These are phyloP conservation scores for Coemansia sp. DNA, from an alignment of 192 early-diverging fungal genomes.

Conservation along the genomic window DNA sequence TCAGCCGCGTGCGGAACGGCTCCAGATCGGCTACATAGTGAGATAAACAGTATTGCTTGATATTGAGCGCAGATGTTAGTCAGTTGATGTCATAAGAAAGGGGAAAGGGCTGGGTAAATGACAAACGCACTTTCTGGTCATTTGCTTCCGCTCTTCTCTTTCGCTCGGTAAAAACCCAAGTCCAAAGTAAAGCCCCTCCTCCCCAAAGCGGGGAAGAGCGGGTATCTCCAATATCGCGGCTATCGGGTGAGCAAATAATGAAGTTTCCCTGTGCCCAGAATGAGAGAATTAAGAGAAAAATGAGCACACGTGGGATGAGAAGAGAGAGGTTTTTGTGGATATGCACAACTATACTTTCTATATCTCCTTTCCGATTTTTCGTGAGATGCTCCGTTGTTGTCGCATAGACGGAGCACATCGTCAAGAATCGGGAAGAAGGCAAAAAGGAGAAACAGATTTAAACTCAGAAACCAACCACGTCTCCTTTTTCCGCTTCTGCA, in stretches of 20 bases:
- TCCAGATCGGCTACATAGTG: conserved; percentile 58
- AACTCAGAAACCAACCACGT: too few species aligned
- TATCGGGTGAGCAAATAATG: not conserved
- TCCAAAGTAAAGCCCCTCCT: not conserved
- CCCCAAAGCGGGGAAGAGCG: not conserved
- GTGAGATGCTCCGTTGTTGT: too few species aligned
- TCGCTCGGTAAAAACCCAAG: not conserved
- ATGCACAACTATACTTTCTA: too few species aligned
- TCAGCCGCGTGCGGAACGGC: conserved; percentile 62
- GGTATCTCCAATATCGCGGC: not conserved
- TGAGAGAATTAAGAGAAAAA: not conserved
- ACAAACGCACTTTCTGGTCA: not conserved
- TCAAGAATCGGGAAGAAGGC: too few species aligned
- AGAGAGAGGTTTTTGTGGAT: too few species aligned
- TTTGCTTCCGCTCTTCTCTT: not conserved
- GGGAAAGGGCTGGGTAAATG: not conserved
- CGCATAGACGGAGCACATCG: too few species aligned
- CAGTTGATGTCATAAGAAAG: not conserved
- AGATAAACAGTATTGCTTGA: not conserved
- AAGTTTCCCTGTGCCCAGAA: conserved; percentile 22
- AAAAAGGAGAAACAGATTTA: too few species aligned
- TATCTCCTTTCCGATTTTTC: too few species aligned
- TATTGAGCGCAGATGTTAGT: not conserved
- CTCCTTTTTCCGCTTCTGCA: too few species aligned
- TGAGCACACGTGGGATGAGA: not conserved